Evolutionary conservation across 1,284 basidiomycete genomes (phyloP).

Genomic region (Trametes hirsuta): DNA sequence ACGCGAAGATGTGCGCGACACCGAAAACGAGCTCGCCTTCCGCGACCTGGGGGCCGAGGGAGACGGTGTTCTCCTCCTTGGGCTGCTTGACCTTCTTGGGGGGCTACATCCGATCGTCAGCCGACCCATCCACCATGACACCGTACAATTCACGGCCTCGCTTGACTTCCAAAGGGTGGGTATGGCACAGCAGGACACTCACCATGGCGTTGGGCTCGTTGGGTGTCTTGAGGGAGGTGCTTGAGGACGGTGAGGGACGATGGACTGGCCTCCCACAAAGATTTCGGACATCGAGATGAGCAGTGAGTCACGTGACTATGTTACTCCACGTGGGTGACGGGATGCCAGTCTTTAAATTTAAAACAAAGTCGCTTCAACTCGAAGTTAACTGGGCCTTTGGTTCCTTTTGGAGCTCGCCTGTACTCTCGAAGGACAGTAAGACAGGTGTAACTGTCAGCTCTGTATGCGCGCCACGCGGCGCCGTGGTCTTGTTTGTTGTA

Average conservation of each 20-base stretch:
- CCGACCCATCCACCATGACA: slow-evolving; percentile 40
- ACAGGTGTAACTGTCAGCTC: no score
- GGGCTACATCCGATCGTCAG: slow-evolving; percentile 59
- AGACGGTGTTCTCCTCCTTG: slow-evolving; percentile 81
- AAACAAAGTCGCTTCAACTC: no score
- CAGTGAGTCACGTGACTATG: slow-evolving; percentile 14
- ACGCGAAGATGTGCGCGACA: slow-evolving; percentile 96
- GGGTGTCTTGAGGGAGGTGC: slow-evolving; percentile 27
- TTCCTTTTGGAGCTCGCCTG: no score
- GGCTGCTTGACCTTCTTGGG: slow-evolving; percentile 81
- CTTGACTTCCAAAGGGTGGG: not conserved
- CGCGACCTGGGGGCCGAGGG: slow-evolving; percentile 91
- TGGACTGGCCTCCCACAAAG: slow-evolving; percentile 2
- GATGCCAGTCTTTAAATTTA: not conserved
- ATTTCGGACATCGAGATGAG: slow-evolving; percentile 3
- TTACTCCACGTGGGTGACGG: slow-evolving; percentile 5
- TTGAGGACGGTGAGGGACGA: slow-evolving; percentile 24
- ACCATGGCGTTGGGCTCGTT: slow-evolving; percentile 32
- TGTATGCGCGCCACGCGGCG: no score
- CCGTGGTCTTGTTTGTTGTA: no score
- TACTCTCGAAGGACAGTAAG: no score
- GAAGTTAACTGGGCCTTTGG: no score
- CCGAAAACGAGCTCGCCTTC: slow-evolving; percentile 97
- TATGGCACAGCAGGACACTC: slow-evolving; percentile 12
- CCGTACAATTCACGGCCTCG: not conserved